A percentile compares a stretch with the other conserved stretches of the same genome.
Conservation (phyloP, 257 asterid species). For the Parsonsia alboflavescens region DNA sequence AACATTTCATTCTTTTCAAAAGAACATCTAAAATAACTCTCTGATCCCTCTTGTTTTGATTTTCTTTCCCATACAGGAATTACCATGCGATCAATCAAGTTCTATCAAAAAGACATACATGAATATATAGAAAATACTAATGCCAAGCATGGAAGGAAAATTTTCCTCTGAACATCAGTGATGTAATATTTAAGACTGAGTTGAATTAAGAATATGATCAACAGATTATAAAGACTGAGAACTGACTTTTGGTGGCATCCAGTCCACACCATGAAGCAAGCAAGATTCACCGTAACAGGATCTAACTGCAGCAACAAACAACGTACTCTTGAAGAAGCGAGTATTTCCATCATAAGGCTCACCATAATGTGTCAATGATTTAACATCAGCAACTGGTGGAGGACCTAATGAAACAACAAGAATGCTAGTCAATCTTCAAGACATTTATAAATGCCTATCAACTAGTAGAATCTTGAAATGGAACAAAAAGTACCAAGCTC, state of each 20-base stretch:
- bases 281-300: slow-evolving; percentile 94
- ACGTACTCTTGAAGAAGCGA: slow-evolving; percentile 88
- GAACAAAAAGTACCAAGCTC: slow-evolving; percentile 51
- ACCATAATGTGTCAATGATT: slow-evolving; percentile 89
- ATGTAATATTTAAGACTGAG: not conserved
- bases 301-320: slow-evolving; percentile 97
- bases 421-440: slow-evolving; percentile 7
- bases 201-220: not conserved
- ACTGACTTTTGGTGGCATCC: slow-evolving; percentile 98
- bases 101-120: not conserved
- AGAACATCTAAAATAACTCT: not conserved
- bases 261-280: slow-evolving; percentile 95
- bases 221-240: not conserved
- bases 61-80: not conserved
- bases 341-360: slow-evolving; percentile 97
- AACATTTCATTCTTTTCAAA: not conserved
- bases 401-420: slow-evolving; percentile 40
- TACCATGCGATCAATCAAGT: not conserved
- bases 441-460: slow-evolving; percentile 8
- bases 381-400: slow-evolving; percentile 75
- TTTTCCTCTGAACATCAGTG: not conserved
- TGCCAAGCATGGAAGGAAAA: not conserved
- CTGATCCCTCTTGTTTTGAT: not conserved
- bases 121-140: not conserved
- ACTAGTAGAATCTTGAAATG: not conserved